Base-by-base conservation (phyloP, 768 basidiomycete species). In the Amylocystis lapponica region DNA sequence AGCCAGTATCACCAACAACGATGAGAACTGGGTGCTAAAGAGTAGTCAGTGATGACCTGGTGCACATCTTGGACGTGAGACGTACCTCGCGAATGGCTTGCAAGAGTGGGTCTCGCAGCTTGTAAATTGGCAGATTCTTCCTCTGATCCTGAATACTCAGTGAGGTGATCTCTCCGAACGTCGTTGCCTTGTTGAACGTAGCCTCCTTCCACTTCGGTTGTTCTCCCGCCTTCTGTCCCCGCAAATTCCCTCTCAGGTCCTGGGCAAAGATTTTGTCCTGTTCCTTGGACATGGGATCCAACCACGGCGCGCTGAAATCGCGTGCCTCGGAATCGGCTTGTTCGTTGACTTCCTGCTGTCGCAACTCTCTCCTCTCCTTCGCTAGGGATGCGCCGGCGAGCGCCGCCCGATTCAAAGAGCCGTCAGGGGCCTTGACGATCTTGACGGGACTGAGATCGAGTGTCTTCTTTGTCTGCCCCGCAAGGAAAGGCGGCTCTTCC, bases 361-460 rank as follows among this genome's bases (percentile, higher is more conserved):
- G 78, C 38, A 98, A 65, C 62, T 99, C 96, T 33, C 94, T 78
- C 41, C 96, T 79, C 64, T 99, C 96, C 63, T 96, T 96, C 11
- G 95, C 90, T 3, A 97, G 68, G 2, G 93, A 83, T 19, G 93
- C 92, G 17, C 95, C 94, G 1, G 90, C 88, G 29, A 98, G 75
- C 5, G 96, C 96, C 16, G 96, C 94, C 47, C 96, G 75, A 55
- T 99, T 99, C 46, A 99, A 63, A 5, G 94, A 94, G 16, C 96
- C 96, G 66, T 99, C 96, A 1, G 96, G 96, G 17, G 96, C 96
- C 61, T 98, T 98, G 58, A 99, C 87, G 49, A 99, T 88, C 65
- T 97, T 98, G 53, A 98, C 92, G 0, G 96, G 96, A 59, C 91
- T 94, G 26, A 99, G 76, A 49, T 98, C 92, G 19, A 98, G 76